phyloP scores from a whole-genome alignment of 768 basidiomycete species.

The Termitomyces sp. region DNA sequence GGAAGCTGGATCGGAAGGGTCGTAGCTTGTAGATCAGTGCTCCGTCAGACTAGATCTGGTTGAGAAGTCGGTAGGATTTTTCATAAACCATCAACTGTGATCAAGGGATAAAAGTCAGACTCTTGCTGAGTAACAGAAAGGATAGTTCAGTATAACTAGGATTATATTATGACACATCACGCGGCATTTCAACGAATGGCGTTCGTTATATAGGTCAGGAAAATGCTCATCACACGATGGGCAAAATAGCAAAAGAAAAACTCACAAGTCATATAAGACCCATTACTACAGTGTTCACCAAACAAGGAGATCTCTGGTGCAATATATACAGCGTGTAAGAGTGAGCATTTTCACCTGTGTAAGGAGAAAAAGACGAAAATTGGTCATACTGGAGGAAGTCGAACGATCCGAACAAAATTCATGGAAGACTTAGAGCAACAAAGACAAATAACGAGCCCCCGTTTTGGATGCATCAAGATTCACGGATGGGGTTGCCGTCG shows the following conservation, averaged over 20 bases:
- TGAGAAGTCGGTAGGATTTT: too few relatives aligned
- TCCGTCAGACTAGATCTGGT: slow-evolving; percentile 30
- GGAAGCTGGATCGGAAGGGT: slow-evolving; percentile 37
- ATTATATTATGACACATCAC: slow-evolving; percentile 21
- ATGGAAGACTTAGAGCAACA: neutral
- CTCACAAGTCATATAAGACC: neutral
- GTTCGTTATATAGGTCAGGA: slow-evolving; percentile 15
- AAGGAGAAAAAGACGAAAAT: too few relatives aligned
- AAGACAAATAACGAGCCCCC: neutral
- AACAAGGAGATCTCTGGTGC: neutral
- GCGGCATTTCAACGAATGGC: slow-evolving; percentile 16
- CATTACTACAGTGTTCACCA: too few relatives aligned
- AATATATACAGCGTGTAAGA: neutral
- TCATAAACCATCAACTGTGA: neutral
- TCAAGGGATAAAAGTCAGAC: too few relatives aligned
- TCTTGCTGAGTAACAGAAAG: neutral
- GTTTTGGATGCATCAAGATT: neutral
- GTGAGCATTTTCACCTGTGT: too few relatives aligned
- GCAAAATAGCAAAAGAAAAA: neutral
- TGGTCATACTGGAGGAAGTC: too few relatives aligned
- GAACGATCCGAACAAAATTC: too few relatives aligned
- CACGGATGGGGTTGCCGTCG: too few relatives aligned
- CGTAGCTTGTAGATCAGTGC: slow-evolving; percentile 25
- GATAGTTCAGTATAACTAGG: slow-evolving; percentile 26
- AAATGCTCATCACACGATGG: slow-evolving; percentile 14